Evolutionary conservation across 1,139 yeast species (phyloP), one percentile per base, ranked within the genome.

Genomic region (Suzukiozyma palmioleophila): DNA sequence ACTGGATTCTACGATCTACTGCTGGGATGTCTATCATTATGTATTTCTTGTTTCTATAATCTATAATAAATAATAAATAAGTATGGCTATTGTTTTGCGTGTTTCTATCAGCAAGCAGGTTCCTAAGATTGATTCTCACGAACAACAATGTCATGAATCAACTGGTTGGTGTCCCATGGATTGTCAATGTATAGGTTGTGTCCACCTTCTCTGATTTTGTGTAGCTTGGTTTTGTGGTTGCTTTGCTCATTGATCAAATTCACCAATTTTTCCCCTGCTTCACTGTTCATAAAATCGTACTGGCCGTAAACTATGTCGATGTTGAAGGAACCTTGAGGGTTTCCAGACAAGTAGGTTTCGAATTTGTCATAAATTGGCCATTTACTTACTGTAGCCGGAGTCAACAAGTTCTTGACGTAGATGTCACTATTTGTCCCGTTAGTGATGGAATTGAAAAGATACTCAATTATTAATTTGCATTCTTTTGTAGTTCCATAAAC

Each of bases 231-330:
- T 13, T 41, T 36, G 13, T 32, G 28, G 2, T 46, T 43, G 28
- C 52, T 42, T 26, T 42, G 36, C 7, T 47, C 36, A 33, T 66
- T 59, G 40, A 80, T 57, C 29, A 59, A 48, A 22, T 67, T 52
- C 2, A 64, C 69, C 35, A 79, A 77, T 41, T 74, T 71, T 8
- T 61, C 51, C 0, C 96, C 96, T 0, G 94, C 92, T 37, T 73
- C 76, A 2, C 75, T 66, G 54, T 85, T 84, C 96, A 89, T 89
- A 75, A 92, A 89, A 56, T 89, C 97, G 48, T 70, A 77, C 48
- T 84, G 81, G 0, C 97, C 97, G 56, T 88, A 89, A 29, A 87
- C 57, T 60, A 89, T 70, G 50, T 77, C 57, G 1, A 77, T 54
- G 22, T 76, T 68, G 30, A 77, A 75, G 22, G 70, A 69, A 28